Conservation (phyloP, 1,284 basidiomycete species). For the Spongiforma sp. region DNA sequence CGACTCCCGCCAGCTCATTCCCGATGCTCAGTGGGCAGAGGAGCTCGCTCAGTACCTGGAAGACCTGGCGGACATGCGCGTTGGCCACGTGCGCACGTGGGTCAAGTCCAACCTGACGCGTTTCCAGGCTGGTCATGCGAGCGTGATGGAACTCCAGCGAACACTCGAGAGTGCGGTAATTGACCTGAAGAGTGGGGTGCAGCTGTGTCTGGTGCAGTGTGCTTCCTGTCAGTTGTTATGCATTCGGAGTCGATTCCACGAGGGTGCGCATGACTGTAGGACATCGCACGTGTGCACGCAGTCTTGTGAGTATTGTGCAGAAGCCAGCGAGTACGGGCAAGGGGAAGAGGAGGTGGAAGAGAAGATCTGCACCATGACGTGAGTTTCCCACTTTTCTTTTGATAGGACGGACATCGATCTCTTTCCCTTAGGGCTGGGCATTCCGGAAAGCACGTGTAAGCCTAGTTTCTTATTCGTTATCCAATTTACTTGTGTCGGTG, state of each 20-base stretch:
- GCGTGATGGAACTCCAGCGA: slow-evolving; percentile 51
- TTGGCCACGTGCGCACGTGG: slow-evolving; percentile 55
- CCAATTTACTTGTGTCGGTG: no score
- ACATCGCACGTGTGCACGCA: slow-evolving; percentile 52
- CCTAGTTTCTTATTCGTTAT: background rate
- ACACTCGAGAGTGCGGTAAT: slow-evolving; percentile 46
- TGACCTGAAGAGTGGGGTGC: slow-evolving; percentile 50
- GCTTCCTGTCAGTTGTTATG: slow-evolving; percentile 52
- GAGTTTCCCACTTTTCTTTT: slow-evolving; percentile 24
- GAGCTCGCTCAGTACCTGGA: slow-evolving; percentile 46
- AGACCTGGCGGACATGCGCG: slow-evolving; percentile 44
- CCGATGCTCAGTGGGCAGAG: slow-evolving; percentile 50
- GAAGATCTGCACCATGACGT: slow-evolving; percentile 49
- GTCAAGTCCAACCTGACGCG: slow-evolving; percentile 50
- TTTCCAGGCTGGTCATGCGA: slow-evolving; percentile 50
- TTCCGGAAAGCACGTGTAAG: slow-evolving; percentile 55
- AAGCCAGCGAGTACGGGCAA: slow-evolving; percentile 18
- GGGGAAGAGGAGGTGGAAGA: slow-evolving; percentile 19
- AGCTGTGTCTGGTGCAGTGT: slow-evolving; percentile 55
- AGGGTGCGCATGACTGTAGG: slow-evolving; percentile 50
- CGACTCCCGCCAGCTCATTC: slow-evolving; percentile 35
- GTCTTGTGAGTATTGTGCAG: slow-evolving; percentile 49
- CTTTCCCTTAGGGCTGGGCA: slow-evolving; percentile 55
- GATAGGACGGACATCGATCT: background rate
- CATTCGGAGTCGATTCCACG: slow-evolving; percentile 49